A percentile compares a stretch with the other conserved stretches of the same genome.
phyloP scores from a whole-genome alignment of 108 stramenopile genomes.

The Craspedostauros australis region DNA sequence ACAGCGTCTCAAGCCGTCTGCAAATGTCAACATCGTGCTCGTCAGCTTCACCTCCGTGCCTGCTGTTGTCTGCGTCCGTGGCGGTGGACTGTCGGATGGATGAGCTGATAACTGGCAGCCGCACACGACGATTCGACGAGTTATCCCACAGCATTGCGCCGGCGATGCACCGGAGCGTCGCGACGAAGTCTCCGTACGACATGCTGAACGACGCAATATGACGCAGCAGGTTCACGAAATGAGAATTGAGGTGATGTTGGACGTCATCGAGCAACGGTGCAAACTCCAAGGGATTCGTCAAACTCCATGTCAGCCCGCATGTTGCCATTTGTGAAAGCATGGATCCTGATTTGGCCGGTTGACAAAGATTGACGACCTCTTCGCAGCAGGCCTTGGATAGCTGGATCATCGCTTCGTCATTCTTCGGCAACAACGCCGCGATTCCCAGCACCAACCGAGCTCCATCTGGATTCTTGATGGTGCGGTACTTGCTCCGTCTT shows the following conservation, averaged over 20 bases:
- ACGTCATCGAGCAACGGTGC: constrained; percentile 63
- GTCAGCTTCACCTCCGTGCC: constrained; percentile 44
- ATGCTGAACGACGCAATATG: constrained; percentile 76
- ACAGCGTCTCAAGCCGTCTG: constrained; percentile 60
- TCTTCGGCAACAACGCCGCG: constrained; percentile 46
- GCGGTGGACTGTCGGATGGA: constrained; percentile 29
- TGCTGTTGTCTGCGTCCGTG: constrained; percentile 18
- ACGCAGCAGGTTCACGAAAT: constrained; percentile 59
- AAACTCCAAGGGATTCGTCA: constrained; percentile 70
- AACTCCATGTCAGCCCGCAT: constrained; percentile 66
- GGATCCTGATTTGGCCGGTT: constrained; percentile 59
- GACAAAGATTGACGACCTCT: constrained; percentile 63
- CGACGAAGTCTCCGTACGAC: constrained; percentile 83
- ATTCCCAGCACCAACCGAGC: constrained; percentile 68
- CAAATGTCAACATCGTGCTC: constrained; percentile 60
- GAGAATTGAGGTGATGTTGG: constrained; percentile 62
- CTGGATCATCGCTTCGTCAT: constrained; percentile 30
- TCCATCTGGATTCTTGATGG: constrained; percentile 76
- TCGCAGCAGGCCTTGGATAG: constrained; percentile 68
- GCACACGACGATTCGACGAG: constrained; percentile 43
- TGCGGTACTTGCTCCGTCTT: constrained; percentile 21
- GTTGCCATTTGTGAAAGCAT: constrained; percentile 70
- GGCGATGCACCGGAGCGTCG: constrained; percentile 62
- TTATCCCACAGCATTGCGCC: constrained; percentile 62
- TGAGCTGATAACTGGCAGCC: constrained; percentile 69